Base-by-base conservation (phyloP, 192 early-diverging fungal genomes). In the Phycomyces blakesleeanus region DNA sequence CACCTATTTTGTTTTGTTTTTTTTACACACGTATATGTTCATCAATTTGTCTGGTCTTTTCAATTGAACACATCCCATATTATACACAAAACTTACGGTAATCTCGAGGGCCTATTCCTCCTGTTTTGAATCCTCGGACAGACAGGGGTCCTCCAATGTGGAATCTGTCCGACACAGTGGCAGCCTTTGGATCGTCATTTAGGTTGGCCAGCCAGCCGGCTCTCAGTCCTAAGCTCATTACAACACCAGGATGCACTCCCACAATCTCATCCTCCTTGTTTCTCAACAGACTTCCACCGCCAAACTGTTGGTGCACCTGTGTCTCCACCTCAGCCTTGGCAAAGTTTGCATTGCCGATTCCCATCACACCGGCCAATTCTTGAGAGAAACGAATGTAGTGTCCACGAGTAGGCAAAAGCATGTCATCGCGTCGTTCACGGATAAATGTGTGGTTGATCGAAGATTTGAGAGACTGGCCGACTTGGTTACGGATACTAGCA, bases 71-170 rank as follows among this genome's bases (percentile, higher is more conserved):
- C n/a, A n/a, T n/a, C n/a, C n/a, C n/a, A n/a, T n/a, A n/a, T n/a
- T n/a, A n/a, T 38, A 37, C 6, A 37, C 12, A 9, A 15, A 12
- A 51, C 55, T 39, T 58, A 49, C 62, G 24, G 56, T 63, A 57
- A 14, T 98, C 94, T 54, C 83, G 85, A 16, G 96, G 96, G 16
- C 96, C 96, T 24, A 98, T 77, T 0, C 96, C 96, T 59, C 83
- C 83, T 44, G 89, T 83, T 73, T 78, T 81, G 75, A 98, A 98
- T 18, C 96, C 96, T 39, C 96, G 82, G 8, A 98, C 77, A 10
- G 88, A 89, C 56, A 83, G 81, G 18, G 88, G 87, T 14, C 96
- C 96, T 44, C 96, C 96, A 18, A 98, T 67, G 50, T 88, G 80
- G 77, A 95, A 96, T 39, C 92, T 81, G 76, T 98, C 96, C 0